A percentile compares a stretch with the other conserved stretches of the same genome.
Evolutionary conservation across 1,284 basidiomycete genomes (phyloP).

Genomic region (Puccinia novopanici): DNA sequence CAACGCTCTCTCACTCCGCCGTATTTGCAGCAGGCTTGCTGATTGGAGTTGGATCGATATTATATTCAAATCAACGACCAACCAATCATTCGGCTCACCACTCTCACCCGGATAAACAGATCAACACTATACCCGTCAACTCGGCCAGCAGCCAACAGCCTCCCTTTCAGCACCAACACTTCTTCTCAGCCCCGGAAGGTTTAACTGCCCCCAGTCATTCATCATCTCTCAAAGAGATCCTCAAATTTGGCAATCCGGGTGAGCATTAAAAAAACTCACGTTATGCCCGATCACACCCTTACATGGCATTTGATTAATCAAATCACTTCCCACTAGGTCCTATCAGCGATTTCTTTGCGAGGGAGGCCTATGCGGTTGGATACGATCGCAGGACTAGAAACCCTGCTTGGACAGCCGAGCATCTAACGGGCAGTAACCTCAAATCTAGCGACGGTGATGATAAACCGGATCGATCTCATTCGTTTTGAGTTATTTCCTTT

Average conservation of each 20-base stretch:
- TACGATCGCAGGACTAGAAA: slow-evolving; percentile 89
- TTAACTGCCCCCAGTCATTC: neutral
- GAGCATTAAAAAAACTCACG: neutral
- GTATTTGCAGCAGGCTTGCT: slow-evolving; percentile 43
- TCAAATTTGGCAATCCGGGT: slow-evolving; percentile 48
- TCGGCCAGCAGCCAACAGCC: neutral
- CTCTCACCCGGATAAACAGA: neutral
- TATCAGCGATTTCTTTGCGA: slow-evolving; percentile 74
- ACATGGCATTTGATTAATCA: neutral
- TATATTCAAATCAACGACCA: slow-evolving; percentile 41
- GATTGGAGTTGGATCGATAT: slow-evolving; percentile 37
- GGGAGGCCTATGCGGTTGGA: slow-evolving; percentile 79
- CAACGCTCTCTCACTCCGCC: slow-evolving; percentile 42
- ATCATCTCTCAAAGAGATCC: slow-evolving; percentile 26
- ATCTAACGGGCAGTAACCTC: slow-evolving; percentile 52
- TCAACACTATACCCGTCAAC: slow-evolving; percentile 19
- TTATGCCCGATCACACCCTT: neutral
- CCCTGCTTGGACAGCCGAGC: slow-evolving; percentile 70
- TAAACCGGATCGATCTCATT: slow-evolving; percentile 51
- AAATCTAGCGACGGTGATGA: slow-evolving; percentile 34
- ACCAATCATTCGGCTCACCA: slow-evolving; percentile 25
- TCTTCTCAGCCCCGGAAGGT: slow-evolving; percentile 26
- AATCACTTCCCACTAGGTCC: slow-evolving; percentile 68
- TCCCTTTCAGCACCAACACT: slow-evolving; percentile 34
- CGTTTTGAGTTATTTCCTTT: slow-evolving; percentile 36